phyloP scores from a whole-genome alignment of 495 filamentous ascomycete genomes.

The Aspergillus mulundensis region DNA sequence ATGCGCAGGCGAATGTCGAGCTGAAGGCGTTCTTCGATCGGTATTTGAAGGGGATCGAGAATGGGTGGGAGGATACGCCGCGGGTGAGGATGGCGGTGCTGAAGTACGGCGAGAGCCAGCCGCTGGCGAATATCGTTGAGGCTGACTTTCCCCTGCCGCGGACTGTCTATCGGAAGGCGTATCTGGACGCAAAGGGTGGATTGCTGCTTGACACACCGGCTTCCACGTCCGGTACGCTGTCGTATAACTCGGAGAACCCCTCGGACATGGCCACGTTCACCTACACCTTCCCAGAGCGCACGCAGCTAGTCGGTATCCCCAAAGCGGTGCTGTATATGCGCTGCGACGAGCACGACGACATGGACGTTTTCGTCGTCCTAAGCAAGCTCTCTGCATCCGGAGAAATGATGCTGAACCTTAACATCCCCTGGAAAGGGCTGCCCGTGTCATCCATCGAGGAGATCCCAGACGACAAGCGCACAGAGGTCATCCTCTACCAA shows the following conservation, averaged over 20 bases:
- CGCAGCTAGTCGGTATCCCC: constrained; percentile 28
- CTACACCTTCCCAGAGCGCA: constrained; percentile 24
- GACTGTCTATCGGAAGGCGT: background rate
- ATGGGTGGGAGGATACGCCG: constrained; percentile 40
- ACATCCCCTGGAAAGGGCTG: constrained; percentile 14
- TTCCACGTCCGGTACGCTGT: background rate
- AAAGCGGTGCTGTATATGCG: constrained; percentile 40
- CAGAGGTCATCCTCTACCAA: constrained; percentile 24
- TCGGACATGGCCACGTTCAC: constrained; percentile 23
- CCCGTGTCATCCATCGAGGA: constrained; percentile 4
- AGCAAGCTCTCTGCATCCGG: constrained; percentile 35
- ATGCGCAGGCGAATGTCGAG: constrained; percentile 22
- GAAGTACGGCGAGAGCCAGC: constrained; percentile 20
- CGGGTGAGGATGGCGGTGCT: constrained; percentile 27
- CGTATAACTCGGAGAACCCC: constrained; percentile 20
- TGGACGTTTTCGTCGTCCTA: constrained; percentile 35
- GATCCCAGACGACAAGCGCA: constrained; percentile 14
- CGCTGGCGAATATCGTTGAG: background rate
- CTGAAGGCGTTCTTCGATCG: constrained; percentile 35
- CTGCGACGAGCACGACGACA: constrained; percentile 32
- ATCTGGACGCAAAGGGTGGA: background rate
- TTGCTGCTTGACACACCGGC: background rate
- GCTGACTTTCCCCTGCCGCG: constrained; percentile 6
- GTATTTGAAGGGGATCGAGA: constrained; percentile 35
- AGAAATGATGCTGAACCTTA: constrained; percentile 27